Percentiles rank a stretch among this genome's conserved stretches.
Evolutionary conservation across 805 yeast species (phyloP).

Genomic region (Vanderwaltozyma verrucispora): DNA sequence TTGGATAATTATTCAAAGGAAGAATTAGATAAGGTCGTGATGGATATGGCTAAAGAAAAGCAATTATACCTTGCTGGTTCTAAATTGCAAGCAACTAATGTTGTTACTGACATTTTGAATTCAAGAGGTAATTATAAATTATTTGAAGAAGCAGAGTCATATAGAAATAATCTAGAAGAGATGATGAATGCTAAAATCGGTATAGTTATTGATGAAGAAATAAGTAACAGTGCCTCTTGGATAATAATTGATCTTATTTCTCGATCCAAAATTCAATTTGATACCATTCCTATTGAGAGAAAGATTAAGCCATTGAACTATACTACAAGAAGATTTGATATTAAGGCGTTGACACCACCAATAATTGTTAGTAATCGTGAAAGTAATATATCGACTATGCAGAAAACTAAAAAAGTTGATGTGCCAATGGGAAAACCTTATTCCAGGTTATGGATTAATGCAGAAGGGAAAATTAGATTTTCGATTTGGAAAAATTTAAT

Average conservation of each 20-base stretch:
- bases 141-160: conserved; percentile 37
- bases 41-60: conserved; percentile 38
- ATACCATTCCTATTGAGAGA: conserved; percentile 46
- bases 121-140: conserved; percentile 27
- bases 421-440: conserved; percentile 55
- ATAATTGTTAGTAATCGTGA: conserved; percentile 39
- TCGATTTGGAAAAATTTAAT: conserved; percentile 51
- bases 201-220: conserved; percentile 39
- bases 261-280: conserved; percentile 31
- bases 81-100: conserved; percentile 23
- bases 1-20: conserved; percentile 39
- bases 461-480: conserved; percentile 48
- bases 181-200: conserved; percentile 42
- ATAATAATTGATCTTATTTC: conserved; percentile 47
- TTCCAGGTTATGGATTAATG: conserved; percentile 62
- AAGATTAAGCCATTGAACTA: conserved; percentile 48
- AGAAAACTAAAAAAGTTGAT: conserved; percentile 18
- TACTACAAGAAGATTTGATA: conserved; percentile 65
- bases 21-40: conserved; percentile 34
- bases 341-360: conserved; percentile 49
- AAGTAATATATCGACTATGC: conserved; percentile 5
- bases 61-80: conserved; percentile 44
- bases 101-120: conserved; percentile 16
- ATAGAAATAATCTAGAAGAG: conserved; percentile 35
- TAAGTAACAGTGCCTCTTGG: conserved; percentile 54